A percentile compares a stretch with the other conserved stretches of the same genome.
These are phyloP conservation scores for Fusarium sp. DNA, from an alignment of 2,329 filamentous ascomycete species.

Conservation along the genomic window DNA sequence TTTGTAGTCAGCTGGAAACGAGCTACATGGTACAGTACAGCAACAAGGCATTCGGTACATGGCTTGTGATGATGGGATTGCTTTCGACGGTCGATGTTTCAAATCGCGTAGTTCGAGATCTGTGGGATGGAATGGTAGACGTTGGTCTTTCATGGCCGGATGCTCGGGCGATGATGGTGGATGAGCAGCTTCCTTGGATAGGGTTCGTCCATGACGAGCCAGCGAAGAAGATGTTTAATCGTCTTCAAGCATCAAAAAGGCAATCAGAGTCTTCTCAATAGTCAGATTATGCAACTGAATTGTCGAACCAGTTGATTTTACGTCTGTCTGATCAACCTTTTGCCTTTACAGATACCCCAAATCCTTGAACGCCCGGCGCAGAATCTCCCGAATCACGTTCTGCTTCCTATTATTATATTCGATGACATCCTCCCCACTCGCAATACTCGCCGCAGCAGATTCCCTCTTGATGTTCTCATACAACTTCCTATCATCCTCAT, in stretches of 20 bases:
- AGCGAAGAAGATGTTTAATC: rapidly evolving
- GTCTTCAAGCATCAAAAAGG: neutral
- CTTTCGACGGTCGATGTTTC: neutral
- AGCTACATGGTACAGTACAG: rapidly evolving
- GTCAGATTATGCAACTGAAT: too few relatives aligned
- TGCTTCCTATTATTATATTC: constrained; percentile 58
- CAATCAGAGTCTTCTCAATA: neutral
- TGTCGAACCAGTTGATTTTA: too few relatives aligned
- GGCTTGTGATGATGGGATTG: constrained; percentile 1
- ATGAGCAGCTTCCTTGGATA: neutral
- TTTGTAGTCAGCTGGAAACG: neutral
- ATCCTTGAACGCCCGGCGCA: constrained; percentile 44
- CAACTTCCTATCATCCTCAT: constrained; percentile 52
- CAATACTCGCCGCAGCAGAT: neutral
- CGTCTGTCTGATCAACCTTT: too few relatives aligned
- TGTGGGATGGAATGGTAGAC: rapidly evolving
- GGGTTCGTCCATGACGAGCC: neutral
- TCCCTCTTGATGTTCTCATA: constrained; percentile 46
- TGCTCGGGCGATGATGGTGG: rapidly evolving
- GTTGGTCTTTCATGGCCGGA: rapidly evolving
- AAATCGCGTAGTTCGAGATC: rapidly evolving
- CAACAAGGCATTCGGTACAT: rapidly evolving
- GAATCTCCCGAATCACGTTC: constrained; percentile 53
- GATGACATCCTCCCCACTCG: constrained; percentile 47
- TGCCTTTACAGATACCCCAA: constrained; percentile 29